Conservation (phyloP, 306 rosid genomes). For the Heteromeles arbutifolia region DNA sequence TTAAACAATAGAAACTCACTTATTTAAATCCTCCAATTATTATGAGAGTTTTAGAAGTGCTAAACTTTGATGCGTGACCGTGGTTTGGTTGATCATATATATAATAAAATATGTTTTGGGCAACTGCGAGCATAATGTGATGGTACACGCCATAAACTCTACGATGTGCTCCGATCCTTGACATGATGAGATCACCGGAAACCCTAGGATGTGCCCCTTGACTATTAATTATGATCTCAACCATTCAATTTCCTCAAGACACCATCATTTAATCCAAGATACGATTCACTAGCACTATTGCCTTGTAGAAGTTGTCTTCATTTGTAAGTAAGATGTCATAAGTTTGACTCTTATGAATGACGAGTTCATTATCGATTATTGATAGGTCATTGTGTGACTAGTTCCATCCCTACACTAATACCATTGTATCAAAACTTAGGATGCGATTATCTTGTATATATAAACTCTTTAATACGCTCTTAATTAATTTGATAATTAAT, state of each 20-base stretch:
- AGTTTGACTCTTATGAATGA: too few species aligned
- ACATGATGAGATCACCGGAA: neutral
- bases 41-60: neutral
- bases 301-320: too few species aligned
- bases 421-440: too few species aligned
- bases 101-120: slow-evolving; percentile 9
- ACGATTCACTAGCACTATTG: too few species aligned
- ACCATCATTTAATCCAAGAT: neutral
- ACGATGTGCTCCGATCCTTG: neutral
- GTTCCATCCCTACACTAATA: neutral
- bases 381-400: neutral
- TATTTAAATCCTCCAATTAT: neutral
- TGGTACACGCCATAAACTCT: neutral
- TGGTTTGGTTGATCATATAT: neutral
- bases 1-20: neutral
- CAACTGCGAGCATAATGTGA: slow-evolving; percentile 18
- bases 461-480: neutral
- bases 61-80: neutral
- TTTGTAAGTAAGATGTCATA: neutral
- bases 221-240: neutral
- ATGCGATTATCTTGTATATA: neutral
- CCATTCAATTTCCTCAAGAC: slow-evolving; percentile 1
- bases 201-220: neutral
- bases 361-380: too few species aligned
- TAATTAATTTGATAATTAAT: too few species aligned